phyloP scores from a whole-genome alignment of 768 basidiomycete species.

The Russula lepida region DNA sequence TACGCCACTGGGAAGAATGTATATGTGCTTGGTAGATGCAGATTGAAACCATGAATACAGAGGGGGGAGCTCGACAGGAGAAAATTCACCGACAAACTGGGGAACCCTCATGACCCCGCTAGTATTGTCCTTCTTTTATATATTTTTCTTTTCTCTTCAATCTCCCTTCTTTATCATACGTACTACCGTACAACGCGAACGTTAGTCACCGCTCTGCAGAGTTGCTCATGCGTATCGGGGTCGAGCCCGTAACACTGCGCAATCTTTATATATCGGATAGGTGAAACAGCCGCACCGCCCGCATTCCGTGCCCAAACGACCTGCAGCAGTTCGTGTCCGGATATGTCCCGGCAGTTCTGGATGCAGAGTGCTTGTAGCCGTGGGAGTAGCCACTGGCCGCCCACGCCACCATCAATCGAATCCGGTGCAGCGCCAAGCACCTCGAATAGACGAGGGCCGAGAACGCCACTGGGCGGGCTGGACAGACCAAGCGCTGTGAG shows the following conservation, averaged over 20 bases:
- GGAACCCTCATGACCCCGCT: background rate
- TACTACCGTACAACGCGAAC: slow-evolving; percentile 21
- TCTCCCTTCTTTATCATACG: background rate
- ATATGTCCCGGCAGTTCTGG: slow-evolving; percentile 26
- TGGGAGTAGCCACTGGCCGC: slow-evolving; percentile 25
- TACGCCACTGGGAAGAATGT: background rate
- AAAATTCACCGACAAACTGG: background rate
- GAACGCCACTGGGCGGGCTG: slow-evolving; percentile 22
- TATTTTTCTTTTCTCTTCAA: too few relatives aligned
- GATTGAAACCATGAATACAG: background rate
- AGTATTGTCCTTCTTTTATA: background rate
- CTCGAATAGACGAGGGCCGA: slow-evolving; percentile 27
- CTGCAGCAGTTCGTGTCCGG: slow-evolving; percentile 27
- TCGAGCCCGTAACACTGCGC: slow-evolving; percentile 25
- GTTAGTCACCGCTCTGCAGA: slow-evolving; percentile 22
- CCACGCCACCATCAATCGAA: background rate
- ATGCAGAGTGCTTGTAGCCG: slow-evolving; percentile 26
- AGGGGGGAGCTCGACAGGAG: background rate
- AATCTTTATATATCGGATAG: slow-evolving; percentile 24
- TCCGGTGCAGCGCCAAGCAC: slow-evolving; percentile 23
- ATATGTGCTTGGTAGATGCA: slow-evolving; percentile 12
- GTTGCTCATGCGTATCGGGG: slow-evolving; percentile 23
- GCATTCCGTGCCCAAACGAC: slow-evolving; percentile 23
- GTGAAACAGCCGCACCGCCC: slow-evolving; percentile 19
- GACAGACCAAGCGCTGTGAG: slow-evolving; percentile 27